Evolutionary conservation across 2,329 filamentous ascomycete species (phyloP), one percentile per base, ranked within the genome.

Genomic region (Verticillium tricorpus): DNA sequence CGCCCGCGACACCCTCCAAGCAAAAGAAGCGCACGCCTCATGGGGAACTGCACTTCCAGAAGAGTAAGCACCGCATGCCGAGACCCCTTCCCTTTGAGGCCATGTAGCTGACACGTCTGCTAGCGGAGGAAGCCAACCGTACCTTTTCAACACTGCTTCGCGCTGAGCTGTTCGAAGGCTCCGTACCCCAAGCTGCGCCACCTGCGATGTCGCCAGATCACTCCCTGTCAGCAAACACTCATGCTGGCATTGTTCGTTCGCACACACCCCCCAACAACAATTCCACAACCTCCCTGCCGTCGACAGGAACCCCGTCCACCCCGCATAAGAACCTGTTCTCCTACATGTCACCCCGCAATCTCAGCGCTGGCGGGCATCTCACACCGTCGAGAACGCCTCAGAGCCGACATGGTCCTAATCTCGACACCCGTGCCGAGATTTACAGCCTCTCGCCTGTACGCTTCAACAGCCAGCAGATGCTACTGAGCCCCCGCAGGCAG

Each of bases 321-420:
- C 95, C 95, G 11, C 93, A 97, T 76, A 98, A 97, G 78, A 99
- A 99, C 68, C 85, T 99, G 45, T 98, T 99, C 73, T 92, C 90
- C 31, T 97, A 96, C 74, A 88, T 92, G 76, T 93, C 91, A 2
- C 90, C 91, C 2, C 81, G 83, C 28, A 86, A 92, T 69, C 85
- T 89, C 71, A 85, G 81, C 62, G 85, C 86, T 65, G 89, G 87
- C 22, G 90, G 90, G n/a, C 92, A 96, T 68, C 91, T 89, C 1
- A 97, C 93, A 4, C 93, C 93, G 2, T 92, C 91, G 12, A 89
- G 92, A 76, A 97, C 95, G 2, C 93, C 94, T 1, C 91, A 93
- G 71, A 94, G 90, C 69, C 87, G 93, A 60, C 89, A 95, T 79
- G 91, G 91, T 17, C 89, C 92, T 3, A 97, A 97, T 69, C 78